Evolutionary conservation across 805 yeast genomes (phyloP).

Genomic region (Candida verbasci): DNA sequence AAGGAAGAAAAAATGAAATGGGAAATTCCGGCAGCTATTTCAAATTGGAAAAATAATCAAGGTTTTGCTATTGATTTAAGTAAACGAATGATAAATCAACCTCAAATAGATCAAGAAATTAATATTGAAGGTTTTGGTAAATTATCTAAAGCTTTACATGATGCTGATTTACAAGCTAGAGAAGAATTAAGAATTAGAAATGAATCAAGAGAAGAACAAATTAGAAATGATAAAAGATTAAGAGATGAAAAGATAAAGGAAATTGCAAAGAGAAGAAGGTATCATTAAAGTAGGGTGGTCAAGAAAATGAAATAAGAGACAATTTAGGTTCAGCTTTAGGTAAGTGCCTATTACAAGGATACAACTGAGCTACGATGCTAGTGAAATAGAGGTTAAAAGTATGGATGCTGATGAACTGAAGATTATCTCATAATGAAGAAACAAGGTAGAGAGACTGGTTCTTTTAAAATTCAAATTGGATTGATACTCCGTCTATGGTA

Average conservation of each 20-base stretch:
- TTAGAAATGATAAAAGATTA: slow-evolving; percentile 14
- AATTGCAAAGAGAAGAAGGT: slow-evolving; percentile 23
- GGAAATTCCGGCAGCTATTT: slow-evolving; percentile 86
- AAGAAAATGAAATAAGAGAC: background rate
- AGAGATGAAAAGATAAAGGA: slow-evolving; percentile 11
- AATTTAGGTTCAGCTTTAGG: too few relatives aligned
- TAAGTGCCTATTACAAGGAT: too few relatives aligned
- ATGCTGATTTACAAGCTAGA: slow-evolving; percentile 43
- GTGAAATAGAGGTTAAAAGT: too few relatives aligned
- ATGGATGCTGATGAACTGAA: too few relatives aligned
- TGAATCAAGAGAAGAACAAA: slow-evolving; percentile 3
- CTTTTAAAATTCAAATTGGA: too few relatives aligned
- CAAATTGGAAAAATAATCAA: slow-evolving; percentile 93
- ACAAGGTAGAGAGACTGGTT: too few relatives aligned
- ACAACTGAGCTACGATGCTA: background rate
- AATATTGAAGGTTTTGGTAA: slow-evolving; percentile 56
- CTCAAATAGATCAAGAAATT: slow-evolving; percentile 28
- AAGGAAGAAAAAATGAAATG: slow-evolving; percentile 74
- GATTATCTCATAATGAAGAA: too few relatives aligned
- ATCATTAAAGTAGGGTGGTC: too few relatives aligned
- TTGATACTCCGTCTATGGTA: too few relatives aligned
- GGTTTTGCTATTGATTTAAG: slow-evolving; percentile 83
- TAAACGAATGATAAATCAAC: slow-evolving; percentile 57
- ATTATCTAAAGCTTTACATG: slow-evolving; percentile 67
- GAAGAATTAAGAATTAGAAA: slow-evolving; percentile 12